Conservation (phyloP, 2,329 filamentous ascomycete genomes). For the Ceratocystis ficicola region DNA sequence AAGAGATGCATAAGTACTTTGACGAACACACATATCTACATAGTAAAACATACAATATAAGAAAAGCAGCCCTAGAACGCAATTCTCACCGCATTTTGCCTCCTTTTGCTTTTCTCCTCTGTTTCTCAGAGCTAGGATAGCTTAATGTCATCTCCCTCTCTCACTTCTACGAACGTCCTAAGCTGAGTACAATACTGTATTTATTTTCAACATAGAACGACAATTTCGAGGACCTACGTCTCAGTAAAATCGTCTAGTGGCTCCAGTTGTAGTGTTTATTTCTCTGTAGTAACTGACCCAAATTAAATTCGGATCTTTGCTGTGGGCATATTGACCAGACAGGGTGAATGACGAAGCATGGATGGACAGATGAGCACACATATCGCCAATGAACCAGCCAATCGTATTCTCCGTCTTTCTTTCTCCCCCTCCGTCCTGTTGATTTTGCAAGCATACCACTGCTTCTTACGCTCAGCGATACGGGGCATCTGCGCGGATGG, state of each 20-base stretch:
- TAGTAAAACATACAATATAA: too few relatives aligned
- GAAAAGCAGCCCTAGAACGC: too few relatives aligned
- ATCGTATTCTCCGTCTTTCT: not conserved
- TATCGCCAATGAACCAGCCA: not conserved
- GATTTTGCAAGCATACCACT: too few relatives aligned
- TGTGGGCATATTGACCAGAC: slow-evolving; percentile 2
- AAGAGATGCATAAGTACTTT: not conserved
- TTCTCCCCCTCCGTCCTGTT: slow-evolving; percentile 7
- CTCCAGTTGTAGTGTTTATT: not conserved
- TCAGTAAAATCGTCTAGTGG: too few relatives aligned
- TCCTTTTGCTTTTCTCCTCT: too few relatives aligned
- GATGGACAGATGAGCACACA: not conserved
- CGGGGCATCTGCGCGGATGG: slow-evolving; percentile 82
- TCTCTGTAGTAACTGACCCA: slow-evolving; percentile 8
- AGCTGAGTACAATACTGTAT: too few relatives aligned
- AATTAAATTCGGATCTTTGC: not conserved
- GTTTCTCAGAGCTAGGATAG: too few relatives aligned
- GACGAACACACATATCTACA: not conserved
- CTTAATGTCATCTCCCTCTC: too few relatives aligned
- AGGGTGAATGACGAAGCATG: slow-evolving; percentile 3
- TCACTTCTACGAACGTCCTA: too few relatives aligned
- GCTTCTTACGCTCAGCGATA: slow-evolving; percentile 51
- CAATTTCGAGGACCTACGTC: too few relatives aligned
- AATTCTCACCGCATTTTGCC: too few relatives aligned
- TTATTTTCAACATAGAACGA: too few relatives aligned